phyloP scores from a whole-genome alignment of 768 basidiomycete genomes.

The Nidularia pulvinata region DNA sequence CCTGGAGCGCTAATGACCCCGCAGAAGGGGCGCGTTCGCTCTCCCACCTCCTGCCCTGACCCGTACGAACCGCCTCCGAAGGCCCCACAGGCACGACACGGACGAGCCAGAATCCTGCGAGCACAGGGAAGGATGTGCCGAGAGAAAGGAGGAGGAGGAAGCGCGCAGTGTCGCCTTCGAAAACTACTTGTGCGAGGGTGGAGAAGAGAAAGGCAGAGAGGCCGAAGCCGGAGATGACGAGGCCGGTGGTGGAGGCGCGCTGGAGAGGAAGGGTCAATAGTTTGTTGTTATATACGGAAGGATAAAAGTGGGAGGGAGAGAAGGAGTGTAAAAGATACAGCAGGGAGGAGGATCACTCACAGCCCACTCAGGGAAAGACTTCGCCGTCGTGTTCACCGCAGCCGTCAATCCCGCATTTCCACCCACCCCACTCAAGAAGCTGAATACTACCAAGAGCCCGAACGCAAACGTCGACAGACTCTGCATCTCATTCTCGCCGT shows the following conservation, averaged over 20 bases:
- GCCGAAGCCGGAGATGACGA: neutral
- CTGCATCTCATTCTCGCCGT: neutral
- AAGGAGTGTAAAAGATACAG: too few species aligned
- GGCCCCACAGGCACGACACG: neutral
- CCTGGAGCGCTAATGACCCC: too few species aligned
- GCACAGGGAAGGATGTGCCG: neutral
- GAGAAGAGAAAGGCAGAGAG: neutral
- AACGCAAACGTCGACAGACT: neutral
- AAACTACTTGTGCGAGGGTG: neutral
- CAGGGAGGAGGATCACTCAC: neutral
- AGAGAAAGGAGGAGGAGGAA: neutral
- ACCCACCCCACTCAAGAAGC: neutral
- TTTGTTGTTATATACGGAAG: too few species aligned
- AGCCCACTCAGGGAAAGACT: neutral
- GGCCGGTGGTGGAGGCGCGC: neutral
- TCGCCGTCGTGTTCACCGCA: neutral
- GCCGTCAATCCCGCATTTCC: neutral
- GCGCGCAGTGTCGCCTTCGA: neutral
- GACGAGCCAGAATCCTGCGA: neutral
- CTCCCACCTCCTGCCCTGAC: too few species aligned
- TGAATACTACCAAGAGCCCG: neutral
- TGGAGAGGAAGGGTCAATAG: too few species aligned
- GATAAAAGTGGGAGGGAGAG: too few species aligned
- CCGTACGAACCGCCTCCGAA: too few species aligned
- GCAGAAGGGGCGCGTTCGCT: too few species aligned